These are phyloP conservation scores for Penicillium paneum DNA, from an alignment of 2,329 filamentous ascomycete genomes.

Conservation along the genomic window DNA sequence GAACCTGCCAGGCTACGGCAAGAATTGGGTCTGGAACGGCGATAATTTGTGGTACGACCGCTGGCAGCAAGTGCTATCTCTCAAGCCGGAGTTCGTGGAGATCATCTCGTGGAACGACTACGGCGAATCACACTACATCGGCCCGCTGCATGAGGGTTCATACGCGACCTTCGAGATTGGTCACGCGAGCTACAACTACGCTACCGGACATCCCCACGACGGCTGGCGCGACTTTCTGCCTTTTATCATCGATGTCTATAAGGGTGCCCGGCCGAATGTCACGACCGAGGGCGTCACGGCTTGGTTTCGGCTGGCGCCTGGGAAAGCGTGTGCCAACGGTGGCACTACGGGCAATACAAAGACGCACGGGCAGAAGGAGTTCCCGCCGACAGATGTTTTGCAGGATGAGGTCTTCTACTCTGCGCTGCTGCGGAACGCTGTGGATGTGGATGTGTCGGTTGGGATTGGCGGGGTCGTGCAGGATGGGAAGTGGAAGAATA, in stretches of 20 bases:
- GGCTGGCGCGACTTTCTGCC: constrained; percentile 7
- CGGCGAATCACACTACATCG: constrained; percentile 48
- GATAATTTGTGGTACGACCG: constrained; percentile 60
- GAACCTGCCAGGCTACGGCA: constrained; percentile 54
- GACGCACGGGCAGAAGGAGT: background rate
- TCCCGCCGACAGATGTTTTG: background rate
- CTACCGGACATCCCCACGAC: constrained; percentile 2
- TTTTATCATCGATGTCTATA: constrained; percentile 1
- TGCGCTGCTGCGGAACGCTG: background rate
- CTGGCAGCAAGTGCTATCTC: constrained; percentile 50
- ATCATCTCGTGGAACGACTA: constrained; percentile 43
- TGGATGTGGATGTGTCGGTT: background rate
- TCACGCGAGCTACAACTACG: constrained; percentile 8
- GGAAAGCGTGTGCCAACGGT: constrained; percentile 1
- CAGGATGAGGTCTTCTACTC: constrained; percentile 6
- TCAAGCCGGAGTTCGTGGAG: constrained; percentile 4
- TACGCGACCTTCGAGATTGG: constrained; percentile 9
- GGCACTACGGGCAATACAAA: constrained; percentile 6
- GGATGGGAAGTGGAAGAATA: constrained; percentile 1
- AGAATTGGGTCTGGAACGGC: constrained; percentile 64
- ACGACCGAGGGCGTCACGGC: constrained; percentile 1
- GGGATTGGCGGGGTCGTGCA: background rate
- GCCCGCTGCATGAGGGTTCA: constrained; percentile 5
- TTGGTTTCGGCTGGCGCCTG: constrained; percentile 3
- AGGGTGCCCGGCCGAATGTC: background rate